Base-by-base conservation (phyloP, 129 eudicot genomes). In the Flaveria linearis region DNA sequence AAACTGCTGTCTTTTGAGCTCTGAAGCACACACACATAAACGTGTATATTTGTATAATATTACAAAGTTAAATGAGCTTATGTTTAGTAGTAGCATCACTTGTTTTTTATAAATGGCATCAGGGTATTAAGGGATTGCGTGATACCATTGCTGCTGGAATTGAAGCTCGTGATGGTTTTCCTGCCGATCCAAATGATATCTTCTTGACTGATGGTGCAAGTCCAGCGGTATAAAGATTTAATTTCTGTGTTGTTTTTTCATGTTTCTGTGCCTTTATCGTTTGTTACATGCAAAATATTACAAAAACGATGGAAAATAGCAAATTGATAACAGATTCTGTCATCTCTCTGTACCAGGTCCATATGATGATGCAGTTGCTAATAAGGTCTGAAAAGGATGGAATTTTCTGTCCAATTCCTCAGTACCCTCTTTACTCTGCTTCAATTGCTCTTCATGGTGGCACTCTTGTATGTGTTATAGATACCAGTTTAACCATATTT, bases 181-280 rank as follows among this genome's bases (percentile, higher is more conserved):
- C 99, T 57, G 83, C 87, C 65, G 88, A 95, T 85, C 91, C 99
- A 43, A 85, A 95, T 84, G 99, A 95, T 78, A 81, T 95, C 66
- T 95, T 91, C 85, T 84, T 95, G 92, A 95, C 96, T 56, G 97
- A 95, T 82, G 99, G 99, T 68, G 97, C 99, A 73, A 95, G 99
- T 80, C 99, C 99, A 15, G 99, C 89, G 80, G 99, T 95, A 90
- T 50, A 56, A 76, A 76, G 47, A n/a, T 65, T 13, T 76, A 7
- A 26, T 28, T 63, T 25, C n/a, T 60, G 4, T 42, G 72, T 15
- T 75, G n/a, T 71, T 4, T 51, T 49, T 12, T 46, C 8, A 17
- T 18, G 36, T 20, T 56, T 12, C 3, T 30, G 20, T 30, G 36
- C 22, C 51, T 13, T 53, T 72, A 49, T 8, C 41, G 43, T 71